Evolutionary conservation across 106 monocot genomes (phyloP), one percentile per base, ranked within the genome.

Genomic region (Dioscorea alata): DNA sequence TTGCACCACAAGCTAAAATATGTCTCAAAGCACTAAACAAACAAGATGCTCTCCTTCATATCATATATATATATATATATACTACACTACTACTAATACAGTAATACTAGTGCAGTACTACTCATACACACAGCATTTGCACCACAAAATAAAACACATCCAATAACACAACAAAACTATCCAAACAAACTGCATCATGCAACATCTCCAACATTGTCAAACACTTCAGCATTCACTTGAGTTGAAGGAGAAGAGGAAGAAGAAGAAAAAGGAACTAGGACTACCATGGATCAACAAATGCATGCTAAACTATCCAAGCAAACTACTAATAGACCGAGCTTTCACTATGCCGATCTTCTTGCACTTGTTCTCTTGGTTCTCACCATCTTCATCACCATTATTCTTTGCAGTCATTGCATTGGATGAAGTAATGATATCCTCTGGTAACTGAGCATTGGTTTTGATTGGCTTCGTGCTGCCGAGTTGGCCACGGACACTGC

Each of bases 281-380:
- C 4, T 51, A 17, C 12, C 14, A 4, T 2, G 1, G 14, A 51
- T 13, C 51, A 4, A 51, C 17, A 13, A 51, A 51, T 51, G 51
- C 51, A 51, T 51, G 51, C 51, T 1, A 51, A 0, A 12, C 17
- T 51, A 12, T 51, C 74, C 78, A 19, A 92, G 78, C 81, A 86
- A 76, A 74, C 85, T 86, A 24, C 83, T 85, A 18, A 88, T 84
- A 2, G 91, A 82, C 13, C 87, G 70, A 31, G 84, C 91, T 72
- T 91, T 91, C 71, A 87, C 79, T 32, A 75, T 79, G 20, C 84
- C 84, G 18, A 84, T 78, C 72, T 79, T 87, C 78, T 78, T 79
- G 78, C 50, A 85, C 88, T n/a, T 61, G 4, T 71, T 63, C 15
- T 10, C 49, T 6, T 13, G 24, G 10, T 59, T 57, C 21, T 15